Base-by-base conservation (phyloP, 148 eudicot genomes). In the Pharnaceum exiguum region DNA sequence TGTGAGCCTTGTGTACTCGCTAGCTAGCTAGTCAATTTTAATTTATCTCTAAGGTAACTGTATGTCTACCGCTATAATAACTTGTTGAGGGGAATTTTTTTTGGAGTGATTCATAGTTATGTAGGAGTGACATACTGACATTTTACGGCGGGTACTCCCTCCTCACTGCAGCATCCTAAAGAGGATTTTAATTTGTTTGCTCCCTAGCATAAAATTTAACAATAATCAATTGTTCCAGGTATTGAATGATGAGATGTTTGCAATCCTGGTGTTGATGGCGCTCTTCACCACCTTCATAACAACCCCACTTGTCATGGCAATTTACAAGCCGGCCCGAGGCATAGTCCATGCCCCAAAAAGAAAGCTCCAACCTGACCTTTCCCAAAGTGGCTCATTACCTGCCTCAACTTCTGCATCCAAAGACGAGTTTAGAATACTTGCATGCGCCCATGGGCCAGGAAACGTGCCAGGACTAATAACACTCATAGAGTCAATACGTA, bases 241-340 rank as follows among this genome's bases (percentile, higher is more conserved):
- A 9, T 49, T 84, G 7, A 84, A 84, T 54, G 90, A 84, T 47
- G 78, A 79, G 51, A 75, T 78, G 64, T 84, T 84, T 29, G 90
- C 90, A 4, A 79, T 84, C 26, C 56, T 84, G 55, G 90, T 81
- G 3, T 36, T 84, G 23, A 84, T 84, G 90, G 90, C 90, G 0
- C 70, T 84, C 28, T 71, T 84, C 62, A 84, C 86, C 7, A 84
- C 90, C 8, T 84, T 84, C 65, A 78, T 84, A 43, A 81, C 90
- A 1, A 81, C 86, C 1, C 90, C 90, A n/a, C 33, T 68, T 1
- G 86, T 84, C 4, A 73, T 76, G 77, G 83, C 83, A 5, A 70
- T 78, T 24, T 80, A 77, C 69, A 80, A 81, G 29, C 90, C 90
- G 4, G 83, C 79, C 2, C 59, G 68, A 17, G 49, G 12, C 16